Conservation (phyloP, 2,329 filamentous ascomycete genomes). For the Simplicillium aogashimaense region DNA sequence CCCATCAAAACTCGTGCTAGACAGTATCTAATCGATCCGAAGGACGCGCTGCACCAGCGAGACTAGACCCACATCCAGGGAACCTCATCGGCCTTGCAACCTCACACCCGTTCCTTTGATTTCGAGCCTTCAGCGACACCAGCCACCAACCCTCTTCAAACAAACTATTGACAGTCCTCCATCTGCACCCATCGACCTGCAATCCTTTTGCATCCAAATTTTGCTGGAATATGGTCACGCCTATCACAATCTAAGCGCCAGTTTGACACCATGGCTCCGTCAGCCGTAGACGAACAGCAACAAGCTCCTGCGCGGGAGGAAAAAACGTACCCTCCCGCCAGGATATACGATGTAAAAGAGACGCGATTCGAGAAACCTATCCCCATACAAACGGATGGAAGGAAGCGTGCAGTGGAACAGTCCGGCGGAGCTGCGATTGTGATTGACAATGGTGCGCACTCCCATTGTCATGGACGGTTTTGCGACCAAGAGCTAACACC, state of each 20-base stretch:
- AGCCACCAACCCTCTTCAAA: slow-evolving; percentile 11
- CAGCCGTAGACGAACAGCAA: slow-evolving; percentile 34
- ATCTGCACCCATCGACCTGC: neutral
- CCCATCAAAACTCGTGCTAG: too few species aligned
- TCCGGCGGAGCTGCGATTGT: slow-evolving; percentile 67
- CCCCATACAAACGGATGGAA: slow-evolving; percentile 54
- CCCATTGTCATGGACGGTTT: neutral
- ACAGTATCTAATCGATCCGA: too few species aligned
- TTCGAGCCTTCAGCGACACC: slow-evolving; percentile 9
- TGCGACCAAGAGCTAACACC: slow-evolving; percentile 2
- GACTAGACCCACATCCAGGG: slow-evolving; percentile 10
- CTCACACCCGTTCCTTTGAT: slow-evolving; percentile 17
- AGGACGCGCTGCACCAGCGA: neutral
- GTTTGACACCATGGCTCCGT: slow-evolving; percentile 36
- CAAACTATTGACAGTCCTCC: slow-evolving; percentile 15
- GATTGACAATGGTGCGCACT: slow-evolving; percentile 80
- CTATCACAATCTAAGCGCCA: neutral
- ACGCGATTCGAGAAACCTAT: slow-evolving; percentile 48
- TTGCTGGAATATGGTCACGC: slow-evolving; percentile 4
- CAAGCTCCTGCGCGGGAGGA: slow-evolving; percentile 22
- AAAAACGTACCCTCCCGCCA: slow-evolving; percentile 40
- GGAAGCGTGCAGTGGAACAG: slow-evolving; percentile 53
- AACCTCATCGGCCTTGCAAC: slow-evolving; percentile 23
- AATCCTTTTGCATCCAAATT: neutral
- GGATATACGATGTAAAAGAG: slow-evolving; percentile 53